These are phyloP conservation scores for Cardamine resedifolia DNA, from an alignment of 345 rosid genomes.

Conservation along the genomic window DNA sequence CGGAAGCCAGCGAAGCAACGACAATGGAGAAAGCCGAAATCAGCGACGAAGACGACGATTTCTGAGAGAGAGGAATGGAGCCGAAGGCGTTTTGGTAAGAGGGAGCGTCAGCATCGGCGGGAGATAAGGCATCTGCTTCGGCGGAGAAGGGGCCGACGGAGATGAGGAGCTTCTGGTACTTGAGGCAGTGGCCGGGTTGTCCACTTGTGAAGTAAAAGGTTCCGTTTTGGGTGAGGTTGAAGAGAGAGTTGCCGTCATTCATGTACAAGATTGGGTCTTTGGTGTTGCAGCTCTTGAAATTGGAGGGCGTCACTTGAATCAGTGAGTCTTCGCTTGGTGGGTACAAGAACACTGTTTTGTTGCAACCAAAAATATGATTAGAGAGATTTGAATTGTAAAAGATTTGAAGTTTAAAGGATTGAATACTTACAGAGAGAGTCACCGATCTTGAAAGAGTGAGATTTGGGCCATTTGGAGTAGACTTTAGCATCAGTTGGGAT, in stretches of 20 bases:
- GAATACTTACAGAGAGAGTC: conserved; percentile 70
- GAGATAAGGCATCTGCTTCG: conserved; percentile 51
- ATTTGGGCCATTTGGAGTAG: conserved; percentile 75
- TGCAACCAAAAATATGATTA: neutral
- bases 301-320: conserved; percentile 65
- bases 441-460: conserved; percentile 61
- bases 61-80: conserved; percentile 60
- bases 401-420: neutral
- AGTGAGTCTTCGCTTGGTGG: conserved; percentile 98
- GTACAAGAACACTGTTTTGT: conserved; percentile 76
- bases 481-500: conserved; percentile 66
- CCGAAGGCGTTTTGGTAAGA: conserved; percentile 74
- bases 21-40: conserved; percentile 39
- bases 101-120: conserved; percentile 64
- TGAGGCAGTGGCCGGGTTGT: conserved; percentile 66
- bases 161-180: conserved; percentile 80
- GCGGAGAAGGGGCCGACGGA: conserved; percentile 60
- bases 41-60: conserved; percentile 36
- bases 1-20: conserved; percentile 45
- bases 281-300: conserved; percentile 68
- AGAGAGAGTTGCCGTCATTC: conserved; percentile 93
- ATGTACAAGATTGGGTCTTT: conserved; percentile 79
- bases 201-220: conserved; percentile 85
- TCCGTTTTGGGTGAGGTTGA: conserved; percentile 72
- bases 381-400: neutral